These are phyloP conservation scores for Corynespora cassiicola DNA, from an alignment of 2,329 filamentous ascomycete genomes.

Conservation along the genomic window DNA sequence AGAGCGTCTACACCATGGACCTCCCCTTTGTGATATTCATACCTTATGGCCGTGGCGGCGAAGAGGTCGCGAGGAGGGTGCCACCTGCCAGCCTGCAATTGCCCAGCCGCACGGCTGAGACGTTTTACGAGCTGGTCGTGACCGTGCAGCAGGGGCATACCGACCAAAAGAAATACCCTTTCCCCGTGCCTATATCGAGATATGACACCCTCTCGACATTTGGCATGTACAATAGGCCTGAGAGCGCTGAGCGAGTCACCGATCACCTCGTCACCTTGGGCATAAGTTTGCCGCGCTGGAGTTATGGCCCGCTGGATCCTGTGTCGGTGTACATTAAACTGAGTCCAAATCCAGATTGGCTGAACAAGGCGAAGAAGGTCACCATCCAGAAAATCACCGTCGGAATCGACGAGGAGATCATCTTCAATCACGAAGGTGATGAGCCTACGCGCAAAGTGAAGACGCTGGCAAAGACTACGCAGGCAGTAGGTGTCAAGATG, in stretches of 20 bases:
- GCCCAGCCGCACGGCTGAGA: slow-evolving; percentile 92
- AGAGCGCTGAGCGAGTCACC: slow-evolving; percentile 81
- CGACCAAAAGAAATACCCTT: slow-evolving; percentile 87
- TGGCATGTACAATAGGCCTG: slow-evolving; percentile 98
- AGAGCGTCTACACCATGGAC: slow-evolving; percentile 94
- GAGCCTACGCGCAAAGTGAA: slow-evolving; percentile 92
- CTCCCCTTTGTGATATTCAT: slow-evolving; percentile 97
- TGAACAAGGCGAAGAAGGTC: slow-evolving; percentile 87
- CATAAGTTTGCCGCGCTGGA: slow-evolving; percentile 93
- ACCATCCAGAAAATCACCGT: slow-evolving; percentile 95
- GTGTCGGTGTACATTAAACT: slow-evolving; percentile 96
- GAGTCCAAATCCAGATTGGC: slow-evolving; percentile 89
- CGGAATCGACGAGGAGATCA: slow-evolving; percentile 94
- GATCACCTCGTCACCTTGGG: slow-evolving; percentile 92
- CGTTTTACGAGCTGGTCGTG: slow-evolving; percentile 94
- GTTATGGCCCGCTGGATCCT: slow-evolving; percentile 92
- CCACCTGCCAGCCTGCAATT: slow-evolving; percentile 92
- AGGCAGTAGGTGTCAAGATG: slow-evolving; percentile 81
- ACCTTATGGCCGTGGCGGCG: slow-evolving; percentile 87
- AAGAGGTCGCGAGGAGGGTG: slow-evolving; percentile 87
- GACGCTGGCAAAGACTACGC: slow-evolving; percentile 81
- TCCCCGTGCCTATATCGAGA: slow-evolving; percentile 87
- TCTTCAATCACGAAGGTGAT: slow-evolving; percentile 97
- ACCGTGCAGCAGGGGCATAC: slow-evolving; percentile 90
- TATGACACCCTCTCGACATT: slow-evolving; percentile 98